phyloP scores from a whole-genome alignment of 2,329 filamentous ascomycete species.

The Aspergillus thermomutatus region DNA sequence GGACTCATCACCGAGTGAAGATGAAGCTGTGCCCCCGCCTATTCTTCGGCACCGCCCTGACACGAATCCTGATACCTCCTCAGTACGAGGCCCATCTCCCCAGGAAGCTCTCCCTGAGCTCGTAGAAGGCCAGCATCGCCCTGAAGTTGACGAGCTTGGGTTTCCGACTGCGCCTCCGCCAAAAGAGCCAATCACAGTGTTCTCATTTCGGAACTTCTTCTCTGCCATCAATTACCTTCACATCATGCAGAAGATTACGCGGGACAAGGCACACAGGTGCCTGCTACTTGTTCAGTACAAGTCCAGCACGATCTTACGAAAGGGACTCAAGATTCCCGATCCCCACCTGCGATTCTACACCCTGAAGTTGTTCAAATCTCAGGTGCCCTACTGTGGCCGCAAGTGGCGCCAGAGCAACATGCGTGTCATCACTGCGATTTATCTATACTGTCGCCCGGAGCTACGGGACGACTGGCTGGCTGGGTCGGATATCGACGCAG shows the following conservation, averaged over 20 bases:
- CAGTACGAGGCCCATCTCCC: constrained; percentile 24
- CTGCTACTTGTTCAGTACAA: constrained; percentile 94
- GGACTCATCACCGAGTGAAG: constrained; percentile 49
- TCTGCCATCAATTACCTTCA: constrained; percentile 92
- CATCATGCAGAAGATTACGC: constrained; percentile 96
- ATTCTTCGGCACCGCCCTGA: constrained; percentile 60
- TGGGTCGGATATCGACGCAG: constrained; percentile 85
- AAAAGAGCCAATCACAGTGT: constrained; percentile 72
- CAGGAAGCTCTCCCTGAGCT: constrained; percentile 23
- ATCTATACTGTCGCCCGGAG: constrained; percentile 88
- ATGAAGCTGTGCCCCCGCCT: constrained; percentile 79
- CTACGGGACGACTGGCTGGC: constrained; percentile 91
- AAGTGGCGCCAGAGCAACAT: constrained; percentile 99
- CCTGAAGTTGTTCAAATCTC: constrained; percentile 96
- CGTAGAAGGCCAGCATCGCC: constrained; percentile 33
- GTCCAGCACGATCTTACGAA: constrained; percentile 85
- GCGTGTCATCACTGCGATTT: constrained; percentile 96
- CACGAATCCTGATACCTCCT: constrained; percentile 22
- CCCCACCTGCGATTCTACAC: constrained; percentile 86
- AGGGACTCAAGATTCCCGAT: constrained; percentile 86
- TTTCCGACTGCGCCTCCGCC: constrained; percentile 70
- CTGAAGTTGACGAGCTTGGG: constrained; percentile 80
- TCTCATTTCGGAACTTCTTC: constrained; percentile 93
- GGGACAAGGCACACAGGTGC: constrained; percentile 91
- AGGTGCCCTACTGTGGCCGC: constrained; percentile 94